Conservation (phyloP, 345 rosid species). For the Euphorbia peplus region DNA sequence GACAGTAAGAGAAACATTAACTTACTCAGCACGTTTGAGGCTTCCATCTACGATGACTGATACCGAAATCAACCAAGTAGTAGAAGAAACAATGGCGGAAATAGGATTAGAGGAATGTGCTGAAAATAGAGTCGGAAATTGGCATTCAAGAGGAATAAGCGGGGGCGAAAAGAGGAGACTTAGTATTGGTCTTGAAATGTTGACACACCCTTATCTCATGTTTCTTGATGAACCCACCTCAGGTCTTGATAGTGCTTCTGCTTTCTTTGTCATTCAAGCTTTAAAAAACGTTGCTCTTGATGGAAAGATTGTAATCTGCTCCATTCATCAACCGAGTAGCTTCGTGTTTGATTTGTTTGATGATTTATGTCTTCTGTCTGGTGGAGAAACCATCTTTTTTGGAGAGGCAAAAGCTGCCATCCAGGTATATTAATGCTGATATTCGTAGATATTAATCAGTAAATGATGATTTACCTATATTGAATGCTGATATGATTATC, state of each 20-base stretch:
- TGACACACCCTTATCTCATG: neutral
- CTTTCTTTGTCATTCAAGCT: neutral
- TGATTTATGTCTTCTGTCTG: neutral
- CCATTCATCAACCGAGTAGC: neutral
- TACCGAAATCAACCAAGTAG: neutral
- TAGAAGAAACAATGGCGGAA: neutral
- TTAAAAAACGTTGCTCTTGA: neutral
- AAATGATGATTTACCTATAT: too few relatives aligned
- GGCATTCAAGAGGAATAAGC: neutral
- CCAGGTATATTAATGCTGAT: neutral
- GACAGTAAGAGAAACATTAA: neutral
- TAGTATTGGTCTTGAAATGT: neutral
- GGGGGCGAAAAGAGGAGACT: neutral
- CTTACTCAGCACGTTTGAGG: neutral
- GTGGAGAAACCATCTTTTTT: neutral
- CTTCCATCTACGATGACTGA: neutral
- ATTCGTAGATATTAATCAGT: too few relatives aligned
- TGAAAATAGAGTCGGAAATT: neutral
- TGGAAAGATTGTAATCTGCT: neutral
- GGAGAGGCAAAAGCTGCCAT: neutral
- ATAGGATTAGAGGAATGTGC: neutral
- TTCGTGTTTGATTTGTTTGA: neutral
- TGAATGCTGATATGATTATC: neutral
- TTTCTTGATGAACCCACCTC: constrained; percentile 1
- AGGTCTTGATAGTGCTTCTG: neutral